Conservation (phyloP, 495 filamentous ascomycete species). For the Glonium stellatum region DNA sequence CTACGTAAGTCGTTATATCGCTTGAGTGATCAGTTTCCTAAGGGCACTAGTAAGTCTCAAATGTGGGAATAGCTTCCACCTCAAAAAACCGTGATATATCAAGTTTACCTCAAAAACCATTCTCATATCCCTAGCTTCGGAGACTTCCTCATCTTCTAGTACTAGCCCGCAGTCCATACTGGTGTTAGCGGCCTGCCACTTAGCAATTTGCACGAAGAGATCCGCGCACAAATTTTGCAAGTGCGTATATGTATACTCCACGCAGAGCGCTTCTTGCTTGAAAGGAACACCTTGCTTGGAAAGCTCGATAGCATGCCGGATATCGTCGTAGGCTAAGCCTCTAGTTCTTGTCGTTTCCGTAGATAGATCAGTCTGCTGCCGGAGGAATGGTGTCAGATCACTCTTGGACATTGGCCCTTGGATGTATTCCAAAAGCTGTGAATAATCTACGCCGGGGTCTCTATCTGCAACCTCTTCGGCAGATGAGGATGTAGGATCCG, state of each 20-base stretch:
- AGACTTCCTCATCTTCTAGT: slow-evolving; percentile 16
- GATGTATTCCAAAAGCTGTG: slow-evolving; percentile 31
- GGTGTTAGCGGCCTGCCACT: slow-evolving; percentile 19
- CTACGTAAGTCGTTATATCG: slow-evolving; percentile 11
- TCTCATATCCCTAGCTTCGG: slow-evolving; percentile 20
- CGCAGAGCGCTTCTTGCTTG: slow-evolving; percentile 18
- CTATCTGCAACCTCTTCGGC: slow-evolving; percentile 42
- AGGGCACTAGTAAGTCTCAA: background rate
- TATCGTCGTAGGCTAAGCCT: slow-evolving; percentile 15
- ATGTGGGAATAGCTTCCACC: background rate
- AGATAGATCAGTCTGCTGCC: background rate
- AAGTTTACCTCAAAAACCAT: slow-evolving; percentile 28
- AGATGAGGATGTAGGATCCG: slow-evolving; percentile 39
- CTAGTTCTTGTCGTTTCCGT: background rate
- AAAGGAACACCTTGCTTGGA: slow-evolving; percentile 15
- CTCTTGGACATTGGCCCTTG: slow-evolving; percentile 21
- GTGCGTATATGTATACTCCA: slow-evolving; percentile 9
- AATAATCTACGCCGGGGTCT: slow-evolving; percentile 32
- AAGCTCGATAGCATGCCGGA: slow-evolving; percentile 15
- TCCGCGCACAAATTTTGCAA: slow-evolving; percentile 4
- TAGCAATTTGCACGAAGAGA: slow-evolving; percentile 17
- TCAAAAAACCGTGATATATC: background rate
- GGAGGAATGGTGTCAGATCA: slow-evolving; percentile 18
- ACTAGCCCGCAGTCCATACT: slow-evolving; percentile 21
- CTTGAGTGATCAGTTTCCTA: background rate